A percentile compares a stretch with the other conserved stretches of the same genome.
Evolutionary conservation across 306 rosid genomes (phyloP).

Genomic region (Amphicarpaea edgeworthii): DNA sequence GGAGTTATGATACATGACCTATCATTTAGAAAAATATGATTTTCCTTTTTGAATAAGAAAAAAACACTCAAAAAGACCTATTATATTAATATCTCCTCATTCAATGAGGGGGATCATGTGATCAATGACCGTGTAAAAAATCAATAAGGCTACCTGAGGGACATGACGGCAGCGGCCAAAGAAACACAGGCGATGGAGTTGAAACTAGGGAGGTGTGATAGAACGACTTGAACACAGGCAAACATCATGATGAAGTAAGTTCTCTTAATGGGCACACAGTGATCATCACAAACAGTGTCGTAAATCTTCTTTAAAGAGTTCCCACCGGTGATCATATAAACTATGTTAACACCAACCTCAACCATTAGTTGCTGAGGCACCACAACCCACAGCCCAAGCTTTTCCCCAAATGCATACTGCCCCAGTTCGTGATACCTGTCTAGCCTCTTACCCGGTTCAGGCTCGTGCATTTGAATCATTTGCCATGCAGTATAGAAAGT

Average conservation of each 20-base stretch:
- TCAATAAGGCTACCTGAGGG: conserved; percentile 52
- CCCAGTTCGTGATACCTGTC: conserved; percentile 84
- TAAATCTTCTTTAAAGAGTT: conserved; percentile 65
- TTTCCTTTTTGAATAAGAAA: too few species aligned
- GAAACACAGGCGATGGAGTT: conserved; percentile 67
- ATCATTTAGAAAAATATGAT: too few species aligned
- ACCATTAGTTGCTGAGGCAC: conserved; percentile 79
- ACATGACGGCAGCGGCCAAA: conserved; percentile 74
- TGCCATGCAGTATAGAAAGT: conserved; percentile 79
- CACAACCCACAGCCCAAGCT: conserved; percentile 74
- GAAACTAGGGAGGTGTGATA: conserved; percentile 82
- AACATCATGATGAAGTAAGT: conserved; percentile 74
- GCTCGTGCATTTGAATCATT: conserved; percentile 87
- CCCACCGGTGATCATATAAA: conserved; percentile 84
- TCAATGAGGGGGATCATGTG: not conserved
- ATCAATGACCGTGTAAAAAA: not conserved
- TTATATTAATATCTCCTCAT: too few species aligned
- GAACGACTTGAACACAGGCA: conserved; percentile 62
- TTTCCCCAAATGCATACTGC: conserved; percentile 79
- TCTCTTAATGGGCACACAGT: conserved; percentile 50
- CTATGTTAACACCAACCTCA: conserved; percentile 63
- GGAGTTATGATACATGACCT: too few species aligned
- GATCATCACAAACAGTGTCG: conserved; percentile 45
- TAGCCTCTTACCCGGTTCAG: conserved; percentile 70
- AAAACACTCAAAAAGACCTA: too few species aligned